A percentile compares a stretch with the other conserved stretches of the same genome.
Evolutionary conservation across 257 asterid genomes (phyloP).

Genomic region (Solanum etuberosum): DNA sequence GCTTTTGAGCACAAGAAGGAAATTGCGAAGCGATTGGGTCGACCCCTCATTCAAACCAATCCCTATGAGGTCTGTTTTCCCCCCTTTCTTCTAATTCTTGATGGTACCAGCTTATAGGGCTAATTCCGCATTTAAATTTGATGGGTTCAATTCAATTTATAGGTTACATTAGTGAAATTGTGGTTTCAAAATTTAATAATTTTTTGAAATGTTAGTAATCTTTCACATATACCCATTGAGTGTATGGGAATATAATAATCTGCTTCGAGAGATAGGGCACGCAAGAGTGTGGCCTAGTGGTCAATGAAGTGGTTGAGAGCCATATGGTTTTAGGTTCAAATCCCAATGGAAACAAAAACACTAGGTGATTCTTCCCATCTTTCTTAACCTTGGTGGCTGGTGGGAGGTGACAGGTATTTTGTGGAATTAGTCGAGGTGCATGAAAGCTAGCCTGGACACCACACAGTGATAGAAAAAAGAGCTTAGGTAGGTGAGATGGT

Average conservation of each 20-base stretch:
- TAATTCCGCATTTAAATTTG: not conserved
- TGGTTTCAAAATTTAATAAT: not conserved
- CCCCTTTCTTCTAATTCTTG: not conserved
- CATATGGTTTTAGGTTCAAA: not conserved
- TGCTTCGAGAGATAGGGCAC: not conserved
- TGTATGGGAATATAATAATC: not conserved
- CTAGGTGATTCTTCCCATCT: not conserved
- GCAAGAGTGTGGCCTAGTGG: not conserved
- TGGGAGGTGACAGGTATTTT: not conserved
- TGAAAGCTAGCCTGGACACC: not conserved
- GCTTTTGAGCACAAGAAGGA: constrained; percentile 78
- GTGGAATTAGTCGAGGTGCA: not conserved
- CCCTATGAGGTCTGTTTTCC: constrained; percentile 54
- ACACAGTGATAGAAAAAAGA: not conserved
- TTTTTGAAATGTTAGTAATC: not conserved
- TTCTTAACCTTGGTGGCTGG: not conserved
- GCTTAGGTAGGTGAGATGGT: not conserved
- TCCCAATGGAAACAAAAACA: not conserved
- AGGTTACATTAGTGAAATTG: not conserved
- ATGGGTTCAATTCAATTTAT: not conserved
- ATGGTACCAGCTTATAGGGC: not conserved
- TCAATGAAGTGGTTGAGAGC: not conserved
- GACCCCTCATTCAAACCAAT: constrained; percentile 71
- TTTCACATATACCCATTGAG: not conserved
- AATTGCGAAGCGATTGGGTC: constrained; percentile 78